A percentile compares a stretch with the other conserved stretches of the same genome.
Evolutionary conservation across 2,329 filamentous ascomycete species (phyloP).

Genomic region (Fusarium odoratissimum): DNA sequence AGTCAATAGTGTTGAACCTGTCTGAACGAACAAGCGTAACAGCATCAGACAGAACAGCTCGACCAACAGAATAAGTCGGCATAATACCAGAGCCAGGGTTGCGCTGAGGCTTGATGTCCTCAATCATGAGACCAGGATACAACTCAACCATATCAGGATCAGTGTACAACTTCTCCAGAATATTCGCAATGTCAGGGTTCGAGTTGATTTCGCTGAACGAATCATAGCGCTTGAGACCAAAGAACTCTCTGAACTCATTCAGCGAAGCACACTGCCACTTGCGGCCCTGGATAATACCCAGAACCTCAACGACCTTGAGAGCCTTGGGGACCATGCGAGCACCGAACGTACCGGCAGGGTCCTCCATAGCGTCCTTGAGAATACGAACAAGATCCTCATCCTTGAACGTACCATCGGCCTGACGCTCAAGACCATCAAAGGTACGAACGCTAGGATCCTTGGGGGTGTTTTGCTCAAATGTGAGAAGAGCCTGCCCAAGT

Average conservation of each 20-base stretch:
- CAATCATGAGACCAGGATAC: constrained; percentile 75
- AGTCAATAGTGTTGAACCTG: constrained; percentile 67
- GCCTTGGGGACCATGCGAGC: constrained; percentile 68
- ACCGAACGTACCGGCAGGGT: constrained; percentile 69
- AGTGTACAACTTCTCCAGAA: constrained; percentile 69
- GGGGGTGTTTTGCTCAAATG: constrained; percentile 33
- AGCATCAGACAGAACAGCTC: constrained; percentile 69
- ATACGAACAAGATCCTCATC: constrained; percentile 68
- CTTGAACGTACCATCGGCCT: constrained; percentile 63
- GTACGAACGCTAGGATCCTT: constrained; percentile 59
- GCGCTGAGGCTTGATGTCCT: constrained; percentile 64
- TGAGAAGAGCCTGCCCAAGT: constrained; percentile 34
- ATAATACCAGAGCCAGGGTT: constrained; percentile 56
- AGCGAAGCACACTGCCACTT: constrained; percentile 71
- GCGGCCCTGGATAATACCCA: constrained; percentile 71
- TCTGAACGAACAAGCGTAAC: constrained; percentile 69
- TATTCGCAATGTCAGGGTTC: constrained; percentile 65
- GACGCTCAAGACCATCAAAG: constrained; percentile 61
- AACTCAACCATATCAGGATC: constrained; percentile 75
- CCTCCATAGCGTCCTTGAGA: constrained; percentile 69
- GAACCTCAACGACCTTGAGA: constrained; percentile 70
- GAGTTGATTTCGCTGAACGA: constrained; percentile 70
- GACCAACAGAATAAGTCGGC: constrained; percentile 62
- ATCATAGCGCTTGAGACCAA: constrained; percentile 66
- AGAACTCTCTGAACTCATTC: constrained; percentile 74